phyloP scores from a whole-genome alignment of 768 basidiomycete species.

The Leccinum variicolor region DNA sequence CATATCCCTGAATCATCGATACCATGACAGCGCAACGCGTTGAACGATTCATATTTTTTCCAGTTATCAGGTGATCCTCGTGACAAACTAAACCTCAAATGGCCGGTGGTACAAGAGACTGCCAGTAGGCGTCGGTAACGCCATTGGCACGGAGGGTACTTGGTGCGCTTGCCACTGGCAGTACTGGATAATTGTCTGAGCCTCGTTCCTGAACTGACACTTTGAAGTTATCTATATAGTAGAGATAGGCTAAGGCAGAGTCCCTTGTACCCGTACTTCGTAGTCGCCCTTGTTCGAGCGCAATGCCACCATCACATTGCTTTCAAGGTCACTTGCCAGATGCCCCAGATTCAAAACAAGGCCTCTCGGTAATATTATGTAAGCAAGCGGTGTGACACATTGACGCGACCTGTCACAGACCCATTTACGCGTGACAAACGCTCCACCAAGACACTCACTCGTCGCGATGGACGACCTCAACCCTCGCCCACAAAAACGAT shows the following conservation, averaged over 20 bases:
- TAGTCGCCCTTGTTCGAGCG: too few species aligned
- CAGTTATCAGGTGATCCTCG: conserved; percentile 54
- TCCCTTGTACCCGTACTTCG: too few species aligned
- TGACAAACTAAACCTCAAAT: conserved; percentile 51
- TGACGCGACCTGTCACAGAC: conserved; percentile 30
- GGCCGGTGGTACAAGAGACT: conserved; percentile 6
- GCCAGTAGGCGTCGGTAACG: conserved; percentile 51
- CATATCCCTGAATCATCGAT: conserved; percentile 51
- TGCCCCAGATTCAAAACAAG: too few species aligned
- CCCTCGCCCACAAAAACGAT: conserved; percentile 36
- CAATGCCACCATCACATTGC: too few species aligned
- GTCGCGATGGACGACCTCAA: conserved; percentile 25
- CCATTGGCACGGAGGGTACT: conserved; percentile 42
- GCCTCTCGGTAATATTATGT: background rate
- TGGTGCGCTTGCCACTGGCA: conserved; percentile 45
- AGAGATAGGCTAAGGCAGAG: too few species aligned
- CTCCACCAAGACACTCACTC: background rate
- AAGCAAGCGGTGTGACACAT: background rate
- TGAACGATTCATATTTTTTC: conserved; percentile 56
- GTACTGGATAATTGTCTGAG: conserved; percentile 72
- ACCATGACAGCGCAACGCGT: conserved; percentile 51
- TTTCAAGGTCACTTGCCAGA: too few species aligned
- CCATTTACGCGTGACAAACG: conserved; percentile 29
- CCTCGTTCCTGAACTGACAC: too few species aligned
- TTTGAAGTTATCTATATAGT: too few species aligned